Percentiles rank a stretch among this genome's conserved stretches.
Conservation (phyloP, 129 eudicot species). For the Lactuca sativa region DNA sequence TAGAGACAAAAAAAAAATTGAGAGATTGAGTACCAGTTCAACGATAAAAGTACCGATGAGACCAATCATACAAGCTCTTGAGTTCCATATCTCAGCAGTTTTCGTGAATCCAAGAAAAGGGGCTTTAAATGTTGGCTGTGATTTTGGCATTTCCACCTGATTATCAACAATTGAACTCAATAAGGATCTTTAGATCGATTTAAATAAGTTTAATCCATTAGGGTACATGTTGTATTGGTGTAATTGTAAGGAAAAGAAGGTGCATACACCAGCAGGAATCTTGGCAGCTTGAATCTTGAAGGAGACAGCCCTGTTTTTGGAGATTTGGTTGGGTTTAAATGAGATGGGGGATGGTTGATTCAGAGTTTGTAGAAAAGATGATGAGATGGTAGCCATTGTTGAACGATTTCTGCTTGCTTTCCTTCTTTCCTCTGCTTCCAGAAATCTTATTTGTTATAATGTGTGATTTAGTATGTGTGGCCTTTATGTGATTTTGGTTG, state of each 20-base stretch:
- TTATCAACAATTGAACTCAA: constrained; percentile 1
- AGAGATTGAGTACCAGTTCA: constrained; percentile 49
- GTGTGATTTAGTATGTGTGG: constrained; percentile 7
- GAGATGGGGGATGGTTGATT: constrained; percentile 19
- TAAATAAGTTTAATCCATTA: not conserved
- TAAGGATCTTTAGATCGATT: not conserved
- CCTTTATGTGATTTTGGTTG: constrained; percentile 19
- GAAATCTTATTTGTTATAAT: constrained; percentile 1
- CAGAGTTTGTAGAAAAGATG: constrained; percentile 32
- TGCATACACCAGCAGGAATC: constrained; percentile 79
- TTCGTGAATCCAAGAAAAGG: constrained; percentile 84
- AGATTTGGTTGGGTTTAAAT: constrained; percentile 26
- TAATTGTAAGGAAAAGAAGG: not conserved
- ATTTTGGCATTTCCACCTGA: constrained; percentile 83
- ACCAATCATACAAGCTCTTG: constrained; percentile 98
- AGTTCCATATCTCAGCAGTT: constrained; percentile 91
- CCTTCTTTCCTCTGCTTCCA: not conserved
- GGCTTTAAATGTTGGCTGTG: constrained; percentile 61
- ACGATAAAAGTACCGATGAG: constrained; percentile 87
- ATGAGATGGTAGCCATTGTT: constrained; percentile 40
- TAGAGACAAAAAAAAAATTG: too few species aligned
- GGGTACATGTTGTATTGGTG: not conserved
- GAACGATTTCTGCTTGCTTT: constrained; percentile 20
- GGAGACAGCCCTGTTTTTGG: constrained; percentile 18
- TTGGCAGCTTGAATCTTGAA: constrained; percentile 80